Evolutionary conservation across 768 basidiomycete genomes (phyloP).

Genomic region (Xerocomus potaroensis): DNA sequence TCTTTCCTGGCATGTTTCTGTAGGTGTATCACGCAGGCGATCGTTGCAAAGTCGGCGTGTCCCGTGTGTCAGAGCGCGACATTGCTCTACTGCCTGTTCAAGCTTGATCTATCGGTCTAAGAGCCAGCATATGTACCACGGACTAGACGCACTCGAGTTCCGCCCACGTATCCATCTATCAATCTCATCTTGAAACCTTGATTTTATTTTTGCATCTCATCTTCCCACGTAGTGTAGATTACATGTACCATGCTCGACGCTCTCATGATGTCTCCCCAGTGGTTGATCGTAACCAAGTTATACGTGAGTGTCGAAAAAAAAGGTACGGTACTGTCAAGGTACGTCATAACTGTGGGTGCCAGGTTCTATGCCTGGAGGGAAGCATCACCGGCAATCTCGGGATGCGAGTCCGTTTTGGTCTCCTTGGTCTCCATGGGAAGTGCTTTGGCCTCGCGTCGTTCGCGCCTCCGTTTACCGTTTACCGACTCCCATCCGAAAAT

Average conservation of each 20-base stretch:
- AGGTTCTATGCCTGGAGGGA: background rate
- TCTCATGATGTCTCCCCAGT: no score
- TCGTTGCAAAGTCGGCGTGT: slow-evolving; percentile 45
- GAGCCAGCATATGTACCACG: no score
- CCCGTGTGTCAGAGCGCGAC: slow-evolving; percentile 50
- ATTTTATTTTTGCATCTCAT: no score
- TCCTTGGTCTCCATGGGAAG: background rate
- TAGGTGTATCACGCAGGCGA: slow-evolving; percentile 52
- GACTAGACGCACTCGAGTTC: no score
- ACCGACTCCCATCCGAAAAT: slow-evolving; percentile 56
- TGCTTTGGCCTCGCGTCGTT: slow-evolving; percentile 21
- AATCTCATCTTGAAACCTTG: no score
- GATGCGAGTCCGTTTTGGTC: background rate
- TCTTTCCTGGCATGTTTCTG: no score
- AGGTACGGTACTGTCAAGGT: background rate
- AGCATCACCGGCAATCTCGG: background rate
- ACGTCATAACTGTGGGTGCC: background rate
- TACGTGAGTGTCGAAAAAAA: no score
- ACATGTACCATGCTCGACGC: no score
- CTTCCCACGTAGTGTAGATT: no score
- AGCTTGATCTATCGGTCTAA: slow-evolving; percentile 38
- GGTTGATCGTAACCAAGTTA: no score
- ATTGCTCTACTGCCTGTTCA: slow-evolving; percentile 53
- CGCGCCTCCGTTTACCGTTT: slow-evolving; percentile 35
- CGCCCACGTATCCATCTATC: no score